Percentiles rank a stretch among this genome's conserved stretches.
Evolutionary conservation across 1,284 basidiomycete species (phyloP).

Genomic region (Ceratobasidium sp.): DNA sequence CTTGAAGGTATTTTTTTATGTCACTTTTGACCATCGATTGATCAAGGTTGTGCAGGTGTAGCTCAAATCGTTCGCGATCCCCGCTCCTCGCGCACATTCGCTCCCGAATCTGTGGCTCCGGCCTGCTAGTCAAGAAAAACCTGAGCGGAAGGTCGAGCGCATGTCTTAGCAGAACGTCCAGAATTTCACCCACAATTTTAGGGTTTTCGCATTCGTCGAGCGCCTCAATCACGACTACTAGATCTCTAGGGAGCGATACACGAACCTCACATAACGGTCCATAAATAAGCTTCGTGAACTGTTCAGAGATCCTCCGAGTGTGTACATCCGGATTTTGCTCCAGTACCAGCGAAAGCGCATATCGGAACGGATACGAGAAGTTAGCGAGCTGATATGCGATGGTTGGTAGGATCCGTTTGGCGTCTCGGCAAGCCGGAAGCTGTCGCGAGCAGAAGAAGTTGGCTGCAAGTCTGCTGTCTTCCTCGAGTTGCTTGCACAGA

Average conservation of each 20-base stretch:
- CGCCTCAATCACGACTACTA: background rate
- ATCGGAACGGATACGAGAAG: background rate
- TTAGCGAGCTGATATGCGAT: constrained; percentile 1
- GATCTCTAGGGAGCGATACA: background rate
- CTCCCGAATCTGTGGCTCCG: background rate
- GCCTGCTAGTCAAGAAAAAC: constrained; percentile 29
- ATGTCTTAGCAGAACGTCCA: background rate
- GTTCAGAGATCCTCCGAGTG: background rate
- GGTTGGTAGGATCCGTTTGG: background rate
- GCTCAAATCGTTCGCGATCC: background rate
- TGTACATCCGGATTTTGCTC: background rate
- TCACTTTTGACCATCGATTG: background rate
- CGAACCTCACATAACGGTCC: background rate
- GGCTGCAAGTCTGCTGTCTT: background rate
- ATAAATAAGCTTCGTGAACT: background rate
- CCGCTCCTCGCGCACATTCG: background rate
- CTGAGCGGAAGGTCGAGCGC: background rate
- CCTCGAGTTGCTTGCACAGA: background rate
- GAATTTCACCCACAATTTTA: background rate
- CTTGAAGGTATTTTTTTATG: constrained; percentile 1
- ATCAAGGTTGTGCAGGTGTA: constrained; percentile 15
- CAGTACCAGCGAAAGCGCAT: background rate
- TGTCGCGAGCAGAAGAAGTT: background rate
- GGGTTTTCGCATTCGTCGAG: constrained; percentile 2
- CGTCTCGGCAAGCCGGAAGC: background rate